Evolutionary conservation across 2,329 filamentous ascomycete species (phyloP).

Genomic region (Aspergillus arachidicola): DNA sequence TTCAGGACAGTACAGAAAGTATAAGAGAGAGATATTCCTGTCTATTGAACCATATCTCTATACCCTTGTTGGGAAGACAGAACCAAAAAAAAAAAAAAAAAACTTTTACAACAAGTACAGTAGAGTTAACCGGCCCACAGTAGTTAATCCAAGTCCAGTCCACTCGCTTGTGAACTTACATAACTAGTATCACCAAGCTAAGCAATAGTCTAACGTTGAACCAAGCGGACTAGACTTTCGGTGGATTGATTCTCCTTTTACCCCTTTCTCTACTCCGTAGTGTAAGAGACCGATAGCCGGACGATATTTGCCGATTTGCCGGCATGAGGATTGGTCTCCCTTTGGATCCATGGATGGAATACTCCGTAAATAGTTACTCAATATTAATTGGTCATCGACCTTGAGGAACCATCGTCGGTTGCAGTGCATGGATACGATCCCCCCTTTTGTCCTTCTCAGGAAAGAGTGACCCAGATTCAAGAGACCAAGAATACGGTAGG

Average conservation of each 20-base stretch:
- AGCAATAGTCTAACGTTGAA: slow-evolving; percentile 1
- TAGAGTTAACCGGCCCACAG: neutral
- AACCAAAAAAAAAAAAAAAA: too few relatives aligned
- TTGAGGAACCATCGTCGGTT: neutral
- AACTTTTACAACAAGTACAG: neutral
- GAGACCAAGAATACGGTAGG: neutral
- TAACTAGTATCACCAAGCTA: neutral
- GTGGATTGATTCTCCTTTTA: slow-evolving; percentile 5
- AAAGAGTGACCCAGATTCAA: neutral
- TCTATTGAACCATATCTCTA: neutral
- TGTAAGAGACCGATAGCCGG: neutral
- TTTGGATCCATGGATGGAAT: slow-evolving; percentile 1
- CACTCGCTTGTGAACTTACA: neutral
- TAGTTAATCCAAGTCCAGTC: neutral
- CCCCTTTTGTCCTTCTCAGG: neutral
- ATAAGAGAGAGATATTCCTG: neutral
- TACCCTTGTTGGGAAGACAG: neutral
- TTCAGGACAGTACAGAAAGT: neutral
- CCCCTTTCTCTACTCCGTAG: neutral
- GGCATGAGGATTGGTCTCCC: neutral
- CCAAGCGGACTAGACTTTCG: neutral
- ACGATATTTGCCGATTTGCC: neutral
- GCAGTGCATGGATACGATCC: neutral
- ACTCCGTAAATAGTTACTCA: neutral
- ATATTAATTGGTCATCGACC: neutral